Evolutionary conservation across 2,329 filamentous ascomycete genomes (phyloP).

Genomic region (Chaetomiaceae sp.): DNA sequence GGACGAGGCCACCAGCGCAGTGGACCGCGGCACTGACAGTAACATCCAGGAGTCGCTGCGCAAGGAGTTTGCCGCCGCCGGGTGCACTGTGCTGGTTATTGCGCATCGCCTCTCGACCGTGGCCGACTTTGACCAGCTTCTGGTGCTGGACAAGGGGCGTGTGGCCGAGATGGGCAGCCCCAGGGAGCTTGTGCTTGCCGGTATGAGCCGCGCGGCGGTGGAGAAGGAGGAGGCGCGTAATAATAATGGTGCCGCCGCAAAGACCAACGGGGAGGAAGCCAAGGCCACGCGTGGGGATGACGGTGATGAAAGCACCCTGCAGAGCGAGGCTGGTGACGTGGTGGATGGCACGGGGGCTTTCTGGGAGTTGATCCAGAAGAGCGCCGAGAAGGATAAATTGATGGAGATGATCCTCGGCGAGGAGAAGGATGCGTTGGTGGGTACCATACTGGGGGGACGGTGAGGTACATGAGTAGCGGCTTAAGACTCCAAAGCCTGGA

Average conservation of each 20-base stretch:
- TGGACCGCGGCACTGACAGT: slow-evolving; percentile 53
- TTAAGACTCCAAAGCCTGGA: not conserved
- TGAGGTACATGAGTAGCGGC: not conserved
- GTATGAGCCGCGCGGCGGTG: slow-evolving; percentile 25
- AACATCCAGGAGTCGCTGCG: slow-evolving; percentile 53
- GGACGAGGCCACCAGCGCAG: slow-evolving; percentile 43
- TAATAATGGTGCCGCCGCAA: no score
- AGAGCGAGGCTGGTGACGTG: not conserved
- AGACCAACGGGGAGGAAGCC: not conserved
- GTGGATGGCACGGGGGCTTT: slow-evolving; percentile 25
- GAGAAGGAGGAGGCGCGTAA: slow-evolving; percentile 8
- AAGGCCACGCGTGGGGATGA: not conserved
- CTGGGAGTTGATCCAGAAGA: slow-evolving; percentile 30
- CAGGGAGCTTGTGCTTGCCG: slow-evolving; percentile 36
- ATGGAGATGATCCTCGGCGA: slow-evolving; percentile 29
- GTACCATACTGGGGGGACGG: not conserved
- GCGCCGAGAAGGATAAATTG: slow-evolving; percentile 28
- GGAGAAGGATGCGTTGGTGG: slow-evolving; percentile 7
- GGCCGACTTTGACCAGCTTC: slow-evolving; percentile 46
- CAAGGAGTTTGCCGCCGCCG: slow-evolving; percentile 40
- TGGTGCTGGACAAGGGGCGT: slow-evolving; percentile 44
- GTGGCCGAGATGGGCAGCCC: slow-evolving; percentile 41
- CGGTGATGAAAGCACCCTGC: slow-evolving; percentile 9
- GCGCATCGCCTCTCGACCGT: slow-evolving; percentile 42
- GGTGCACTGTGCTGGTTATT: slow-evolving; percentile 49